Conservation (phyloP, 2,329 filamentous ascomycete genomes). For the Hirsutella rhossiliensis region DNA sequence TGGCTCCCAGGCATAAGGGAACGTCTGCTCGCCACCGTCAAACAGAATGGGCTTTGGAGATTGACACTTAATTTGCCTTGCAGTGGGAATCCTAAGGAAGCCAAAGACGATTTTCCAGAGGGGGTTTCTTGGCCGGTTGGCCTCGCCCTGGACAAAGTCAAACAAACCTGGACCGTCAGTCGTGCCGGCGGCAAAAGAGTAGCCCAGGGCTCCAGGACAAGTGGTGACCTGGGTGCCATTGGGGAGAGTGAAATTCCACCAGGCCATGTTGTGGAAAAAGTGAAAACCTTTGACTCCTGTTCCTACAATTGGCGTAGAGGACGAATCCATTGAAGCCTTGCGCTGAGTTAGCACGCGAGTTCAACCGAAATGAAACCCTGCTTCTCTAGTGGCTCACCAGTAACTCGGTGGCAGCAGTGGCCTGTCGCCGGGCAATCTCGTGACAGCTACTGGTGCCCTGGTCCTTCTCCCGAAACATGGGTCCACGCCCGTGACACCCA, state of each 20-base stretch:
- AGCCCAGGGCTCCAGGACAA: constrained; percentile 79
- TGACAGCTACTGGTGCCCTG: constrained; percentile 62
- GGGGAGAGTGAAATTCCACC: constrained; percentile 59
- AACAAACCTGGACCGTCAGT: constrained; percentile 84
- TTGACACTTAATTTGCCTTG: constrained; percentile 65
- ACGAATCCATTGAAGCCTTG: constrained; percentile 39
- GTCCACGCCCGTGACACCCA: constrained; percentile 62
- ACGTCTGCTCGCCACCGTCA: constrained; percentile 67
- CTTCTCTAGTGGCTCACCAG: constrained; percentile 15
- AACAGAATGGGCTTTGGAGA: constrained; percentile 73
- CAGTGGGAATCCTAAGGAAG: constrained; percentile 56
- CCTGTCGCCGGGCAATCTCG: constrained; percentile 64
- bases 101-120: constrained; percentile 68
- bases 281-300: constrained; percentile 67
- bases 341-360: not conserved
- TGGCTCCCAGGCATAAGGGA: constrained; percentile 77
- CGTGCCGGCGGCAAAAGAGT: constrained; percentile 86
- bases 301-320: constrained; percentile 42
- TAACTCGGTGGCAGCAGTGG: constrained; percentile 36
- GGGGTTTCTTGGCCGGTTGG: constrained; percentile 40
- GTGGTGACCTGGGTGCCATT: constrained; percentile 62
- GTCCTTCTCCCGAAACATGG: constrained; percentile 54
- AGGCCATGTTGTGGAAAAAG: constrained; percentile 70
- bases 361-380: not conserved
- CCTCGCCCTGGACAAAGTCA: constrained; percentile 83